Evolutionary conservation across 768 basidiomycete genomes (phyloP).

Genomic region (Polyporus arcularius): DNA sequence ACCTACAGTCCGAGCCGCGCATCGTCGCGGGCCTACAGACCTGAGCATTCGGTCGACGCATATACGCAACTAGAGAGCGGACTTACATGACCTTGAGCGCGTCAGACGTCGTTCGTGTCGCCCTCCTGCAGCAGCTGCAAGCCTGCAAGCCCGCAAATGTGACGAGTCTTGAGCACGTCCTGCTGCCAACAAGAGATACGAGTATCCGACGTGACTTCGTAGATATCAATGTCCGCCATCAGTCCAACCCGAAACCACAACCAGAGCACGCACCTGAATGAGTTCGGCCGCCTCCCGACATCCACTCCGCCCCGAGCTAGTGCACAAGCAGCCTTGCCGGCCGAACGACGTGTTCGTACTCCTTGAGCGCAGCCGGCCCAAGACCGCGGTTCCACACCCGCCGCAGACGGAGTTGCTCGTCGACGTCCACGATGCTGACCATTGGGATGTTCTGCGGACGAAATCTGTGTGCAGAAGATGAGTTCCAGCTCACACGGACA

Average conservation of each 20-base stretch:
- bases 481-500: too few relatives aligned
- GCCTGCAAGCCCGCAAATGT: conserved; percentile 41
- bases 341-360: conserved; percentile 44
- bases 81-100: conserved; percentile 46
- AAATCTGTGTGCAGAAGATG: background rate
- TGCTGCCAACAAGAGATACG: background rate
- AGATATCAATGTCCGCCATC: conserved; percentile 32
- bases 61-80: too few relatives aligned
- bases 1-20: background rate
- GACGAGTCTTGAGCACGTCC: too few relatives aligned
- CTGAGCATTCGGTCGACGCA: too few relatives aligned
- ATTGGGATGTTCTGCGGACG: conserved; percentile 16
- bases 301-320: conserved; percentile 32
- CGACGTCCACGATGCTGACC: conserved; percentile 9
- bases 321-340: conserved; percentile 44
- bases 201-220: conserved; percentile 43
- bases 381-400: conserved; percentile 52
- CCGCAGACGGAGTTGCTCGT: conserved; percentile 47
- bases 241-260: background rate
- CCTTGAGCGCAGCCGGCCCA: conserved; percentile 46
- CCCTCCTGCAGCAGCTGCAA: conserved; percentile 41
- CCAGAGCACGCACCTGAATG: conserved; percentile 36
- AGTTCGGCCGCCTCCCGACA: conserved; percentile 39
- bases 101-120: conserved; percentile 40
- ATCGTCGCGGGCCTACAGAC: background rate